Evolutionary conservation across 805 yeast genomes (phyloP), one percentile per base, ranked within the genome.

Genomic region (Candida rishiriensis): DNA sequence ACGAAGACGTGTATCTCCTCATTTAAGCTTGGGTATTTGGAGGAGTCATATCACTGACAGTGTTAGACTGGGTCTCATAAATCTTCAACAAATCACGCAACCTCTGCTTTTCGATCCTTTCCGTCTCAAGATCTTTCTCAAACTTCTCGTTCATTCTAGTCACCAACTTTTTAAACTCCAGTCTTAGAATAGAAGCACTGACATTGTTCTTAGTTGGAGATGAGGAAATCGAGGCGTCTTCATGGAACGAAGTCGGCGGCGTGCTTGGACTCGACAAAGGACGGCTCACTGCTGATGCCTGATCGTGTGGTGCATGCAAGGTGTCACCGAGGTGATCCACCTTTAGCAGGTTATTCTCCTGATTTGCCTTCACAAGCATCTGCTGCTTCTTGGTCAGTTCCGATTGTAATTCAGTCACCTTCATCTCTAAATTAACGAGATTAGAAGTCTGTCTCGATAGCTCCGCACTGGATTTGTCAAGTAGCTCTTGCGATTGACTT

Each of bases 91-190:
- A 58, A 30, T 66, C 60, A 39, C 70, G 69, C 31, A 81, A 58
- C 47, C 75, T 68, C 34, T 69, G 61, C 50, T 81, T 69, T 49
- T 72, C 71, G n/a, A 70, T 62, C 36, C 78, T 70, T 60, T 83
- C 88, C 50, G 73, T 72, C 32, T 70, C 68, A 37, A 85, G 60
- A 49, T 83, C 85, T 10, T 66, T 55, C 51, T 82, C 87, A 54
- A 81, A 79, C 44, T 72, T 78, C 38, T 72, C 76, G 49, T 81
- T 86, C 45, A 83, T 76, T 34, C 79, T 81, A 17, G 72, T 65
- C 4, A 84, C 79, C 40, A 83, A 65, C 53, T 78, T 81, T 61
- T 78, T 83, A 65, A 84, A 85, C 60, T 85, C 89, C 49, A 76
- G 71, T 44, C 87, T 69, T 61, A 85, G 65, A 3, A 83, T 79